Evolutionary conservation across 192 early-diverging fungal species (phyloP).

Genomic region (Coemansia sp.): DNA sequence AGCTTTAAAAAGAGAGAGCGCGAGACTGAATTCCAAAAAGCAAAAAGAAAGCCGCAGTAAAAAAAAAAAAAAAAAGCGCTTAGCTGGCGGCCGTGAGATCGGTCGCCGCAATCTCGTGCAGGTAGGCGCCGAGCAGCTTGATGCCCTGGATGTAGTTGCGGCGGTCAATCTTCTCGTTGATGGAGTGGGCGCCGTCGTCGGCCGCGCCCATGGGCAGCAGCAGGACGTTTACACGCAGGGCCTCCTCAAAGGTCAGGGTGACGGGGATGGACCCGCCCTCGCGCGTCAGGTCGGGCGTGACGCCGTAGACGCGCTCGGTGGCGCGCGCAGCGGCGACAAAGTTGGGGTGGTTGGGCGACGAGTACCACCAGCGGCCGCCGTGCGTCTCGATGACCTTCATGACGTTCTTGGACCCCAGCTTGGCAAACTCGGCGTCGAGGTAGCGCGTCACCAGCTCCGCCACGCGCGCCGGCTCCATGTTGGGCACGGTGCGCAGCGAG

Average conservation of each 20-base stretch:
- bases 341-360: conserved; percentile 90
- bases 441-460: conserved; percentile 73
- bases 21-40: background rate
- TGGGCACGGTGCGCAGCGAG: conserved; percentile 94
- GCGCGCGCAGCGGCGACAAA: conserved; percentile 92
- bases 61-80: background rate
- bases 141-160: conserved; percentile 95
- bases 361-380: conserved; percentile 90
- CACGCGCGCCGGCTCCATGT: conserved; percentile 87
- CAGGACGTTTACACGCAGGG: conserved; percentile 85
- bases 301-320: conserved; percentile 88
- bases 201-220: conserved; percentile 94
- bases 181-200: conserved; percentile 97
- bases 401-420: conserved; percentile 89
- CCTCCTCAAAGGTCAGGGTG: conserved; percentile 97
- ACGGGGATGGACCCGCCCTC: conserved; percentile 99
- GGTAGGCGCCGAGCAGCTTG: conserved; percentile 90
- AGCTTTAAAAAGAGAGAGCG: too few relatives aligned
- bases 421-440: conserved; percentile 83
- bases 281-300: conserved; percentile 94
- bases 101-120: conserved; percentile 78
- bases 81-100: conserved; percentile 21
- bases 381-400: conserved; percentile 75
- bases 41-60: background rate
- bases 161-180: conserved; percentile 95